Evolutionary conservation across 139 green algal genomes (phyloP), one percentile per base, ranked within the genome.

Genomic region (Coccomyxa sp.): DNA sequence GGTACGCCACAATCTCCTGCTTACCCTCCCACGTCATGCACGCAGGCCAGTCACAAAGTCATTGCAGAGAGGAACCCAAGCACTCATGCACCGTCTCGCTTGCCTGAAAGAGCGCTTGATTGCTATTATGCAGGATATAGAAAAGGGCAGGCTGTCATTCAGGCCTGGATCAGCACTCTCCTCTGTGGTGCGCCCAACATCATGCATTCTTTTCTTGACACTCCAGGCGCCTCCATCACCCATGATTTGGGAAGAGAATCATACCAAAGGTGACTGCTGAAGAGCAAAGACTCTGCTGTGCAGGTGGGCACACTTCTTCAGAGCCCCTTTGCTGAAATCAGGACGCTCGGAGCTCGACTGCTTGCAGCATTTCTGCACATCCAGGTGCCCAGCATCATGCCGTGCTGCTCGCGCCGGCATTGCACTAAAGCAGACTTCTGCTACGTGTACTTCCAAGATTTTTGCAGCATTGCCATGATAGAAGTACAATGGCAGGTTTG

Each of bases 291-390:
- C 80, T 59, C 79, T 93, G 79, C 75, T 90, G 57, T 75, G 71
- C 15, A 51, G 38, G 38, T 51, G 38, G 38, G 38, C 38, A 51
- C 38, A 51, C 38, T 51, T 51, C 38, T 51, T 51, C 38, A 51
- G 38, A 81, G 88, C 45, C 30, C 30, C 16, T 23, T 67, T 11
- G 67, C 77, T 14, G 79, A 83, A 13, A 63, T 88, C 32, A 79
- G 84, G 18, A 77, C 59, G 45, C 80, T 86, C 66, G 89, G 86
- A 4, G 82, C 88, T 0, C 81, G 88, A 27, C 84, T 92, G 67
- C 79, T 92, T 27, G 81, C 80, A 3, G 17, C 81, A 15, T 90
- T 90, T 21, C 77, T 84, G 17, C 80, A 85, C 30, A 79, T 82
- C 45, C 87, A 90, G 87, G 85, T 86, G 77, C 38, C 38, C 3